These are phyloP conservation scores for Candida patagonica DNA, from an alignment of 805 yeast species.

Conservation along the genomic window DNA sequence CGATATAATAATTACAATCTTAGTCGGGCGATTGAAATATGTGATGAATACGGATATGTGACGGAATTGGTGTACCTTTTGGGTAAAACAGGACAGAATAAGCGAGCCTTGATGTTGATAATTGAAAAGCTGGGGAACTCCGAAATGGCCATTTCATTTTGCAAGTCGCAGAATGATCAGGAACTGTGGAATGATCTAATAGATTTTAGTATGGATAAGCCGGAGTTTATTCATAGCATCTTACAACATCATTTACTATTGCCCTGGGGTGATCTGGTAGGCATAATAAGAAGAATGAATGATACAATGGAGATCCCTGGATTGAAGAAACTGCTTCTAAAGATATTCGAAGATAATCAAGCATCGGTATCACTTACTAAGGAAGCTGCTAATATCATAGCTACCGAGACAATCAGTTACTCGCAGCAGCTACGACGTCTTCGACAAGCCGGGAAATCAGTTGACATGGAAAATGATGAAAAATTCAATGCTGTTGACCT, in stretches of 20 bases:
- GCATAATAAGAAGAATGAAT: slow-evolving; percentile 59
- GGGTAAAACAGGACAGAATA: slow-evolving; percentile 74
- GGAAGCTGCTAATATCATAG: slow-evolving; percentile 46
- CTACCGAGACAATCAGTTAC: slow-evolving; percentile 38
- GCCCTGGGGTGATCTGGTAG: slow-evolving; percentile 50
- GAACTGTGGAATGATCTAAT: slow-evolving; percentile 78
- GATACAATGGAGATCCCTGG: slow-evolving; percentile 54
- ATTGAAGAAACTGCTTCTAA: slow-evolving; percentile 48
- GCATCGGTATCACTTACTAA: slow-evolving; percentile 40
- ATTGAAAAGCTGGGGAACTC: slow-evolving; percentile 74
- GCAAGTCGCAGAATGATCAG: slow-evolving; percentile 51
- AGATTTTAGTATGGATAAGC: slow-evolving; percentile 59
- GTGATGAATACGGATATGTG: slow-evolving; percentile 43
- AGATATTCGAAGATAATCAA: slow-evolving; percentile 56
- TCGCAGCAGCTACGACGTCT: slow-evolving; percentile 26
- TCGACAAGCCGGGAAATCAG: slow-evolving; percentile 28
- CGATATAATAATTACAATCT: slow-evolving; percentile 50
- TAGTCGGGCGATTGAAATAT: slow-evolving; percentile 56
- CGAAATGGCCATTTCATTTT: slow-evolving; percentile 70
- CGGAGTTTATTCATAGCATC: slow-evolving; percentile 67
- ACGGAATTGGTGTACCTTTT: slow-evolving; percentile 74
- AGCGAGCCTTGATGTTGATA: slow-evolving; percentile 66
- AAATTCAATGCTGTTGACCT: slow-evolving; percentile 9
- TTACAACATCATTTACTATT: slow-evolving; percentile 39
- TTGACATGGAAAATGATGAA: slow-evolving; percentile 19